Percentiles rank a stretch among this genome's conserved stretches.
These are phyloP conservation scores for Dendrothele bispora DNA, from an alignment of 768 basidiomycete genomes.

Conservation along the genomic window DNA sequence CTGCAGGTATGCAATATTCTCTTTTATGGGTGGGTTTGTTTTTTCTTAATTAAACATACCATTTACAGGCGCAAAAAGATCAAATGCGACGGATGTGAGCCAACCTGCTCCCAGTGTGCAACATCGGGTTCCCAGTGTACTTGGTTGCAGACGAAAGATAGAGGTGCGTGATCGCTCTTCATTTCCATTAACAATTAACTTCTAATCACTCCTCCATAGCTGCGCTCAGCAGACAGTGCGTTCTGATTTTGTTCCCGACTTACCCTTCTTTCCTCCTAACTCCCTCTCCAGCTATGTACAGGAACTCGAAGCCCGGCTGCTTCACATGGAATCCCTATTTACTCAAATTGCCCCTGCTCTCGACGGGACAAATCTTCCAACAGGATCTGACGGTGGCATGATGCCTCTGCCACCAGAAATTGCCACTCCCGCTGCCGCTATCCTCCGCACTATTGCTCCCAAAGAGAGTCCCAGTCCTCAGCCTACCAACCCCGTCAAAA, in stretches of 20 bases:
- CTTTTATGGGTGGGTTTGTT: conserved; percentile 14
- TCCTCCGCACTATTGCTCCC: conserved; percentile 35
- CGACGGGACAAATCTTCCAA: conserved; percentile 36
- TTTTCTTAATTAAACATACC: conserved; percentile 16
- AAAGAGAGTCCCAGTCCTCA: conserved; percentile 28
- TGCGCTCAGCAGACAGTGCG: conserved; percentile 86
- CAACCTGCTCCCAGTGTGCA: conserved; percentile 80
- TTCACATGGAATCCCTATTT: conserved; percentile 89
- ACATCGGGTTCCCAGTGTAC: conserved; percentile 77
- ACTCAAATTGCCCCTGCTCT: conserved; percentile 78
- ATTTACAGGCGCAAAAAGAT: conserved; percentile 81
- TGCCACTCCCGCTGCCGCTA: conserved; percentile 35
- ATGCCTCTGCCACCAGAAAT: conserved; percentile 25
- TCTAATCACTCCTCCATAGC: conserved; percentile 32
- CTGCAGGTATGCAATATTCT: conserved; percentile 61
- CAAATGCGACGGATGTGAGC: conserved; percentile 88
- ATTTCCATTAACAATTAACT: not conserved
- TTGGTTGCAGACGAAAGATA: conserved; percentile 90
- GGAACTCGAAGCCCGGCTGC: conserved; percentile 82
- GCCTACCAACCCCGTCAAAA: conserved; percentile 49
- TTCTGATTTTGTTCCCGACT: conserved; percentile 14
- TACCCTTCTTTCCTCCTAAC: conserved; percentile 21
- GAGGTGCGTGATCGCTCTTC: conserved; percentile 23
- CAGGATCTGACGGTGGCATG: conserved; percentile 25
- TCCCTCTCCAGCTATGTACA: conserved; percentile 71